These are phyloP conservation scores for Helichrysum umbraculigerum DNA, from an alignment of 129 eudicot species.

Conservation along the genomic window DNA sequence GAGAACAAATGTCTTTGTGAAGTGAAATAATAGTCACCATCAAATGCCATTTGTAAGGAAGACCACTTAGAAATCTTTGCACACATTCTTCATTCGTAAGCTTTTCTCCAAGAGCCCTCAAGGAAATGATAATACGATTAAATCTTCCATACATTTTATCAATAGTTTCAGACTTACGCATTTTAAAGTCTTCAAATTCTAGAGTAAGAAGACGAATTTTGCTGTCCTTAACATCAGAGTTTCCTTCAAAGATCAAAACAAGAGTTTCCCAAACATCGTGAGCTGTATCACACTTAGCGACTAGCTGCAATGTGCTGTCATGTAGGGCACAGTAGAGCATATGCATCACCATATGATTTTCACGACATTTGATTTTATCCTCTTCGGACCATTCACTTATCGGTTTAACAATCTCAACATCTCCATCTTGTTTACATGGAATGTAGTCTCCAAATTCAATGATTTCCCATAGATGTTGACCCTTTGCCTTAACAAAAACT, in stretches of 20 bases:
- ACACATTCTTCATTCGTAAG: background rate
- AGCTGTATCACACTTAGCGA: background rate
- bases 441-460: background rate
- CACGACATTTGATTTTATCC: background rate
- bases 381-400: background rate
- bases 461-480: background rate
- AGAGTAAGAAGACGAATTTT: background rate
- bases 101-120: background rate
- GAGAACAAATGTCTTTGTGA: background rate
- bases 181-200: background rate
- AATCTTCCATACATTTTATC: background rate
- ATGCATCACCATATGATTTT: background rate
- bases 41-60: background rate
- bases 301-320: background rate
- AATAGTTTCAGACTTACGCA: background rate
- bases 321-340: constrained; percentile 6
- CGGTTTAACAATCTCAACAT: background rate
- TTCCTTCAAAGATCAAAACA: background rate
- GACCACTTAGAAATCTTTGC: background rate
- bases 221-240: background rate
- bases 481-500: background rate
- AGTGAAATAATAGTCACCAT: background rate
- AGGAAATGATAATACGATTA: background rate
- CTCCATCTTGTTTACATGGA: background rate
- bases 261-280: constrained; percentile 3